A percentile compares a stretch with the other conserved stretches of the same genome.
Evolutionary conservation across 495 filamentous ascomycete genomes (phyloP).

Genomic region (Trichoderma reesei): DNA sequence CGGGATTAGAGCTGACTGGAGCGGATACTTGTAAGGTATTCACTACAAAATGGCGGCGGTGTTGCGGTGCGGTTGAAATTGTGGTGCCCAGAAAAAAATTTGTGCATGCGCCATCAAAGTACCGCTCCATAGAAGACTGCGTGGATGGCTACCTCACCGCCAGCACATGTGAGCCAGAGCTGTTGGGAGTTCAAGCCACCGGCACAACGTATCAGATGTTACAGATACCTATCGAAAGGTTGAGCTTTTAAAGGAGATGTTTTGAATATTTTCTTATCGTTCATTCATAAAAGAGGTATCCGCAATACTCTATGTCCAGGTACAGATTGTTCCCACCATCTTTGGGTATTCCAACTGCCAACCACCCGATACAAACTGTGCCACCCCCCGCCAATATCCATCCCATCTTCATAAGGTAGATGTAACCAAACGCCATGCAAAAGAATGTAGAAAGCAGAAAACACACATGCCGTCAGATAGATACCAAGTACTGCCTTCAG

Average conservation of each 20-base stretch:
- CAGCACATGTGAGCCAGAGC: neutral
- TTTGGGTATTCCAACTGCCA: slow-evolving; percentile 3
- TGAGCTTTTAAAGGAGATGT: neutral
- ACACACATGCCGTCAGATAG: no score
- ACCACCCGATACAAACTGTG: neutral
- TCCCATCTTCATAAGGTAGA: neutral
- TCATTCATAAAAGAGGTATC: neutral
- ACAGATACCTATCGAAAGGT: neutral
- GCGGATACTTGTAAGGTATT: no score
- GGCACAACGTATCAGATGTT: neutral
- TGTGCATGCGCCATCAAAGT: neutral
- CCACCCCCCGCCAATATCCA: neutral
- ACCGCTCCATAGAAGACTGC: no score
- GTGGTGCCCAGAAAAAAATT: neutral
- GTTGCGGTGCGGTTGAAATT: neutral
- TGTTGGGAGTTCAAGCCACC: neutral
- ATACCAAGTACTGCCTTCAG: neutral
- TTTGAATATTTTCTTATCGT: neutral
- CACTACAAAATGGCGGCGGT: neutral
- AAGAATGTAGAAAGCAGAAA: neutral
- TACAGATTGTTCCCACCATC: slow-evolving; percentile 7
- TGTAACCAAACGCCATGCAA: slow-evolving; percentile 5
- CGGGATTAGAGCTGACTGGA: no score
- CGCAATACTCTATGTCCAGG: neutral
- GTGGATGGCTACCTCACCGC: neutral